A percentile compares a stretch with the other conserved stretches of the same genome.
Conservation (phyloP, 2,329 filamentous ascomycete species). For the Ceratocystis harringtonii region DNA sequence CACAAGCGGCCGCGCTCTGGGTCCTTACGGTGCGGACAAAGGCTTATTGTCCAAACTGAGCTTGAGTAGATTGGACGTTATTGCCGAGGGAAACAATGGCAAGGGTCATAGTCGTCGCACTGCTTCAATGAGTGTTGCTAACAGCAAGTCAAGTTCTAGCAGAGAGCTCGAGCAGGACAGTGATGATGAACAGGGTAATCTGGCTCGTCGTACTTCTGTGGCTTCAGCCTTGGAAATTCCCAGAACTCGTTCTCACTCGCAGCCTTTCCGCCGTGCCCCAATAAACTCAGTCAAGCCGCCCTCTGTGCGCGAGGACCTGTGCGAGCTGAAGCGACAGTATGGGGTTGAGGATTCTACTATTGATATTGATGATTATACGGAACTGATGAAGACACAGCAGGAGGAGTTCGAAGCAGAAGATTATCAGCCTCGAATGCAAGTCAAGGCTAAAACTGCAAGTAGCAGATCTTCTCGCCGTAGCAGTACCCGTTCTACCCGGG, state of each 20-base stretch:
- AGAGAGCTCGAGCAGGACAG: background rate
- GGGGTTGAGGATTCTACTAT: slow-evolving; percentile 45
- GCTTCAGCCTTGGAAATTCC: background rate
- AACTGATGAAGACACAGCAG: slow-evolving; percentile 26
- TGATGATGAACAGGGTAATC: background rate
- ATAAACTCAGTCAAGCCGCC: slow-evolving; percentile 40
- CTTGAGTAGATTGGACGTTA: slow-evolving; percentile 11
- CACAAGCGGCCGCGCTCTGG: background rate
- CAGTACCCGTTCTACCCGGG: background rate
- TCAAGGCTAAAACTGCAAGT: background rate
- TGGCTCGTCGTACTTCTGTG: background rate
- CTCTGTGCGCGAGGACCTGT: slow-evolving; percentile 40
- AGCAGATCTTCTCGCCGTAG: slow-evolving; percentile 5
- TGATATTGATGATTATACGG: slow-evolving; percentile 37
- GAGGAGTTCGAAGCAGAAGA: background rate
- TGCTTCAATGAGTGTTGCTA: slow-evolving; percentile 9
- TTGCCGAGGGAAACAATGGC: slow-evolving; percentile 7
- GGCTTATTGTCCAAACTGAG: slow-evolving; percentile 10
- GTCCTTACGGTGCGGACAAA: background rate
- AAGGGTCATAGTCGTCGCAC: slow-evolving; percentile 13
- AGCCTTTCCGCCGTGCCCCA: slow-evolving; percentile 28
- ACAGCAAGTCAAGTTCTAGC: background rate
- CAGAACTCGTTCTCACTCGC: slow-evolving; percentile 7
- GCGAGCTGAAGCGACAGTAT: slow-evolving; percentile 36
- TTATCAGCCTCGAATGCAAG: background rate